phyloP scores from a whole-genome alignment of 1,284 basidiomycete genomes.

The Meira miltonrushii region DNA sequence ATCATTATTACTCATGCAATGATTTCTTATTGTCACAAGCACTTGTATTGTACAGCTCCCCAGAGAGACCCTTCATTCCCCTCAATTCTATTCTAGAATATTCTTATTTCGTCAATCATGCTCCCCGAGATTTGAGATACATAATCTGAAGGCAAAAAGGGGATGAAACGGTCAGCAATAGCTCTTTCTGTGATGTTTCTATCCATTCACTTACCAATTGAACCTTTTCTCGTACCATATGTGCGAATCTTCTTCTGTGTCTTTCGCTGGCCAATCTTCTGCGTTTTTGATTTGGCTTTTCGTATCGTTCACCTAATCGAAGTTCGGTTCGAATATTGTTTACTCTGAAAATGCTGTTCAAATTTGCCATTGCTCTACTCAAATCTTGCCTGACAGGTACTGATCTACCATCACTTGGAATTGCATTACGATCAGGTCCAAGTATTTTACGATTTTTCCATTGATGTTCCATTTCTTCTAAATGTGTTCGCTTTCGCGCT shows the following conservation, averaged over 20 bases:
- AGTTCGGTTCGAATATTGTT: conserved; percentile 47
- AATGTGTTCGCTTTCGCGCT: too few relatives aligned
- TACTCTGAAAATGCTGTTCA: conserved; percentile 23
- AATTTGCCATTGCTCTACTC: conserved; percentile 21
- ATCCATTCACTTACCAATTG: conserved; percentile 34
- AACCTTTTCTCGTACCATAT: conserved; percentile 49
- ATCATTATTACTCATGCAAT: too few relatives aligned
- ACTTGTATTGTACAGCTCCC: too few relatives aligned
- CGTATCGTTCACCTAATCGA: conserved; percentile 41
- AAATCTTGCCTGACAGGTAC: conserved; percentile 13
- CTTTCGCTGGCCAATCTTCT: conserved; percentile 46
- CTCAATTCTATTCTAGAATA: background rate
- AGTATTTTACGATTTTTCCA: background rate
- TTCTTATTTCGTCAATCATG: conserved; percentile 12
- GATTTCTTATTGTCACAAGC: too few relatives aligned
- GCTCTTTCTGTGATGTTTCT: background rate
- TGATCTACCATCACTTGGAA: conserved; percentile 9
- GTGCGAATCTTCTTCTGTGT: conserved; percentile 47
- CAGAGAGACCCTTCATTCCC: background rate
- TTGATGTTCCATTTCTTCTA: background rate
- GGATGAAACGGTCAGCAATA: background rate
- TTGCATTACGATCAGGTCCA: background rate
- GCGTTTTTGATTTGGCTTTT: conserved; percentile 49
- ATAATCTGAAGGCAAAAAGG: conserved; percentile 27
- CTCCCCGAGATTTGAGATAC: conserved; percentile 47